A percentile compares a stretch with the other conserved stretches of the same genome.
Evolutionary conservation across 345 rosid genomes (phyloP).

Genomic region (Camelina laxa): DNA sequence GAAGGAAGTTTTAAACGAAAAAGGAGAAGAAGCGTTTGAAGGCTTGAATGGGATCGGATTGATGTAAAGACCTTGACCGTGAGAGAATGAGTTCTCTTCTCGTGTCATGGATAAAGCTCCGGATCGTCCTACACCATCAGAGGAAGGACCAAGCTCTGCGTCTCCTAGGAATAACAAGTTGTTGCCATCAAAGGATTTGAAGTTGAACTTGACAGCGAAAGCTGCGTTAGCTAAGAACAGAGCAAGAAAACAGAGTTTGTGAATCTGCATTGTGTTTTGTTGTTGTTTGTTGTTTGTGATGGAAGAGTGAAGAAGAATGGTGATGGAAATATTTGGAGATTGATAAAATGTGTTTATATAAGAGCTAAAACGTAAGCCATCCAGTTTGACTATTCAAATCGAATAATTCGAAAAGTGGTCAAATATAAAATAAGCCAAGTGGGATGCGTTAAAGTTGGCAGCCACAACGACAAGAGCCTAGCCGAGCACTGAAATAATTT

Average conservation of each 20-base stretch:
- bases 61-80: conserved; percentile 37
- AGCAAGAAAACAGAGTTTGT: conserved; percentile 40
- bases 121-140: conserved; percentile 26
- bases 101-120: conserved; percentile 44
- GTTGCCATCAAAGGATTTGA: conserved; percentile 24
- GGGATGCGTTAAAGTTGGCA: conserved; percentile 23
- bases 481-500: neutral
- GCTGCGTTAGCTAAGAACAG: conserved; percentile 33
- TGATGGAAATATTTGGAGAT: conserved; percentile 6
- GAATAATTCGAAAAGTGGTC: conserved; percentile 7
- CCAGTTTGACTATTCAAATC: conserved; percentile 3
- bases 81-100: conserved; percentile 38
- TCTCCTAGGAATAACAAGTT: conserved; percentile 35
- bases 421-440: conserved; percentile 38
- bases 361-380: conserved; percentile 31
- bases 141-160: conserved; percentile 43
- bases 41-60: conserved; percentile 36
- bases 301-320: too few relatives aligned
- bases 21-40: conserved; percentile 33
- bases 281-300: neutral
- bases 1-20: conserved; percentile 40
- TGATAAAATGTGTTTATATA: conserved; percentile 26
- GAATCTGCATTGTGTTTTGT: conserved; percentile 38
- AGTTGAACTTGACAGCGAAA: conserved; percentile 40
- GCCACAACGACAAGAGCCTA: neutral